Conservation (phyloP, 352 stramenopile genomes). For the Phytophthora fragariae region DNA sequence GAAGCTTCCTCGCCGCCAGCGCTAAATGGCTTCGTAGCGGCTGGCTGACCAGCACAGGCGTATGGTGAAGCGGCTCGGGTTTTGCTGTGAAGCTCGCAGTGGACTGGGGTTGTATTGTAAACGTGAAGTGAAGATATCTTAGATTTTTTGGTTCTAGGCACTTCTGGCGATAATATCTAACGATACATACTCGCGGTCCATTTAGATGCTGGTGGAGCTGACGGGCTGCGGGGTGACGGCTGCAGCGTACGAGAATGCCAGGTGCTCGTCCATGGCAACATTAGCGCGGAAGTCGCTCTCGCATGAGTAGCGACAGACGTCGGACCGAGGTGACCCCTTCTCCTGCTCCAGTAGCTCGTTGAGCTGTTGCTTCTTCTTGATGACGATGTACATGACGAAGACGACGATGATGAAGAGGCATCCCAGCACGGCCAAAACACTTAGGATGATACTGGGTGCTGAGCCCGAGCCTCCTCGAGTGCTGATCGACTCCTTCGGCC, state of each 20-base stretch:
- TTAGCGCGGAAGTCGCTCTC: slow-evolving; percentile 29
- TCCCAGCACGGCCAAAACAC: slow-evolving; percentile 25
- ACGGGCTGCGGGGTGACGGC: slow-evolving; percentile 15
- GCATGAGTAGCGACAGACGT: slow-evolving; percentile 13
- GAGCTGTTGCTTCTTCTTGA: slow-evolving; percentile 33
- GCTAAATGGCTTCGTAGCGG: not conserved
- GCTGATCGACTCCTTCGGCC: not conserved
- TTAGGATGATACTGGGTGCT: slow-evolving; percentile 16
- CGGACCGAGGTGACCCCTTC: slow-evolving; percentile 4
- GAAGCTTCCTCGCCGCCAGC: slow-evolving; percentile 17
- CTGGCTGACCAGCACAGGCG: not conserved
- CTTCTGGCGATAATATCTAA: slow-evolving; percentile 1
- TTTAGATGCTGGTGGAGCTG: slow-evolving; percentile 13
- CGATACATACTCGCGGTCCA: slow-evolving; percentile 7
- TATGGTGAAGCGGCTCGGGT: not conserved
- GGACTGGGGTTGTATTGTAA: not conserved
- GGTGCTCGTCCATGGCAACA: slow-evolving; percentile 25
- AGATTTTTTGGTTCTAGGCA: slow-evolving; percentile 8
- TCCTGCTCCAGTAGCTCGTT: slow-evolving; percentile 28
- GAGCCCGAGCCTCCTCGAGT: not conserved
- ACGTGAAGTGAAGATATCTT: slow-evolving; percentile 1
- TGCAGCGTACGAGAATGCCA: slow-evolving; percentile 11
- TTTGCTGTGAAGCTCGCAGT: not conserved
- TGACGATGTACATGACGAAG: slow-evolving; percentile 20
- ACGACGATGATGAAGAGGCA: slow-evolving; percentile 26